phyloP scores from a whole-genome alignment of 1,284 basidiomycete species.

The Irpex lacteus region DNA sequence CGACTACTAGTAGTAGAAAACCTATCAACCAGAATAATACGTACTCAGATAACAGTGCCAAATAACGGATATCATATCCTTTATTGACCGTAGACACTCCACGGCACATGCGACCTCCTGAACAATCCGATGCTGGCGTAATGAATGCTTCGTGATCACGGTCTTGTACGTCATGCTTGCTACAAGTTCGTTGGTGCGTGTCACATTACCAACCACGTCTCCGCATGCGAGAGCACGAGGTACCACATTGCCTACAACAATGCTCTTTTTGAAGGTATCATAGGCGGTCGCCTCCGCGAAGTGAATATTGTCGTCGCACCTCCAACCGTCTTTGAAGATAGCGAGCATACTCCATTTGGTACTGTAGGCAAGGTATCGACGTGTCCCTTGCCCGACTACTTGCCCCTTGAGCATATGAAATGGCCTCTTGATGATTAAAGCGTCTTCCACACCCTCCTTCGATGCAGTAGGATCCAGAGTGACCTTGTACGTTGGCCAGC shows the following conservation, averaged over 20 bases:
- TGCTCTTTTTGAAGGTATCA: no score
- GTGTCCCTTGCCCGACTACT: background rate
- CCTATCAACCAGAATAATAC: background rate
- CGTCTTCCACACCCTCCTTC: background rate
- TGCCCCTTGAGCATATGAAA: background rate
- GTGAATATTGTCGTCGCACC: background rate
- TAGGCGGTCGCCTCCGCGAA: background rate
- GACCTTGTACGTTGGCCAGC: background rate
- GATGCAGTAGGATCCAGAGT: background rate
- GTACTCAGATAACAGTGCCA: background rate
- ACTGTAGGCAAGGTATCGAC: slow-evolving; percentile 4
- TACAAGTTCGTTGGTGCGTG: background rate
- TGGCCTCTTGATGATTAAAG: background rate
- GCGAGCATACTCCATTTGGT: background rate
- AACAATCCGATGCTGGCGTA: background rate
- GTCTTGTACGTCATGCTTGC: background rate
- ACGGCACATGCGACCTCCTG: background rate
- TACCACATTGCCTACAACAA: no score
- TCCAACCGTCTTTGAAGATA: slow-evolving; percentile 3
- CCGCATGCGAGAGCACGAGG: no score
- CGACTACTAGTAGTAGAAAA: no score
- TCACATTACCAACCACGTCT: background rate
- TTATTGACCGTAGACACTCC: background rate
- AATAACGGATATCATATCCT: background rate
- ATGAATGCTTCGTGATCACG: background rate